A percentile compares a stretch with the other conserved stretches of the same genome.
phyloP scores from a whole-genome alignment of 1,284 basidiomycete genomes.

The Moesziomyces sp. region DNA sequence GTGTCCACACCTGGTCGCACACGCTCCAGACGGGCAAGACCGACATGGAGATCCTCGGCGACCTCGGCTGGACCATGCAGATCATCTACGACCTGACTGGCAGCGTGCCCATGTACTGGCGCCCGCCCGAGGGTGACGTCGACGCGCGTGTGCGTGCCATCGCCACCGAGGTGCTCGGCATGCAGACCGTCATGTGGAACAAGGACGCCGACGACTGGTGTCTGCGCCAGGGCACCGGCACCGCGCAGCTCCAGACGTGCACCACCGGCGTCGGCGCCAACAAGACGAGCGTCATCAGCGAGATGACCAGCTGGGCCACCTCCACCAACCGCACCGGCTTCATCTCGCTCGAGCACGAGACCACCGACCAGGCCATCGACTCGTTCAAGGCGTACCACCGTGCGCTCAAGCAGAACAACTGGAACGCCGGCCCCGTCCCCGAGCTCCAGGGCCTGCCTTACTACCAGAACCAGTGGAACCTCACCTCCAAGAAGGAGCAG shows the following conservation, averaged over 20 bases:
- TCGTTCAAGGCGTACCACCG: slow-evolving; percentile 48
- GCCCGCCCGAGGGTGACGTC: slow-evolving; percentile 62
- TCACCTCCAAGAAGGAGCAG: slow-evolving; percentile 31
- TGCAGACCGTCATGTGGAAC: slow-evolving; percentile 63
- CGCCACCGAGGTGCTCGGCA: slow-evolving; percentile 56
- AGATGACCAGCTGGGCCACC: slow-evolving; percentile 46
- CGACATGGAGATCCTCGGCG: slow-evolving; percentile 77
- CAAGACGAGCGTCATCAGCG: slow-evolving; percentile 34
- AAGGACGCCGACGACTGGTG: slow-evolving; percentile 63
- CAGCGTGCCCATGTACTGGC: slow-evolving; percentile 56
- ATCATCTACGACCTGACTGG: slow-evolving; percentile 83
- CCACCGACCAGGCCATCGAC: slow-evolving; percentile 58
- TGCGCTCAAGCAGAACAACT: slow-evolving; percentile 40
- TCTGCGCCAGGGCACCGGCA: slow-evolving; percentile 54
- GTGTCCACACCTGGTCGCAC: slow-evolving; percentile 70
- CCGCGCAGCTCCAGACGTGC: slow-evolving; percentile 50
- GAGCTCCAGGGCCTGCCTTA: slow-evolving; percentile 54
- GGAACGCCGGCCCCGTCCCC: slow-evolving; percentile 45
- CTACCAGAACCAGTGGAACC: slow-evolving; percentile 60
- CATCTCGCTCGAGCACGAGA: slow-evolving; percentile 62
- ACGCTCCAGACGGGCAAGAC: slow-evolving; percentile 78
- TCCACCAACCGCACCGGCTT: slow-evolving; percentile 44
- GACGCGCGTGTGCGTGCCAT: slow-evolving; percentile 64
- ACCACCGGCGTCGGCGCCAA: slow-evolving; percentile 43
- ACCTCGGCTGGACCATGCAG: slow-evolving; percentile 85